Evolutionary conservation across 192 early-diverging fungal species (phyloP).

Genomic region (Coemansia sp.): DNA sequence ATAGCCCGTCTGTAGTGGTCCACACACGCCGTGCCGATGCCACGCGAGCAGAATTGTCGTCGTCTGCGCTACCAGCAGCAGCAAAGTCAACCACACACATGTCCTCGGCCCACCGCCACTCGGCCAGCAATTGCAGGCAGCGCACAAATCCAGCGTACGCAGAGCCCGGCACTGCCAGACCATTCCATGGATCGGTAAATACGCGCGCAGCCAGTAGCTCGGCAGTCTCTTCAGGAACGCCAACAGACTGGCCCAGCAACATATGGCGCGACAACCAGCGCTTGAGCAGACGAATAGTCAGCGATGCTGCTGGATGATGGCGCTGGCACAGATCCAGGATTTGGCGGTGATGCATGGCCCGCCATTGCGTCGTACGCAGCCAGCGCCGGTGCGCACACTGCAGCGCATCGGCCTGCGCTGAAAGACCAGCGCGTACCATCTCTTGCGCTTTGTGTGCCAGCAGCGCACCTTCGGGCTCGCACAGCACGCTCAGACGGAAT

Average conservation of each 20-base stretch:
- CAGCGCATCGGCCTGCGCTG: constrained; percentile 55
- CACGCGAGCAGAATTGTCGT: neutral
- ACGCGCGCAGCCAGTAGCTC: constrained; percentile 74
- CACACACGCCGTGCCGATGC: constrained; percentile 7
- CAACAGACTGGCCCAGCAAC: constrained; percentile 58
- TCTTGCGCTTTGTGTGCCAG: constrained; percentile 54
- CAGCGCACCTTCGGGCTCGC: constrained; percentile 68
- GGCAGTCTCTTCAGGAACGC: constrained; percentile 71
- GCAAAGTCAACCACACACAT: constrained; percentile 79
- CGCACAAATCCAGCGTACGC: constrained; percentile 77
- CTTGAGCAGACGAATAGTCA: constrained; percentile 84
- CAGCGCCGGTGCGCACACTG: constrained; percentile 31
- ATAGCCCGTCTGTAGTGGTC: constrained; percentile 18
- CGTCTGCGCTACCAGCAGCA: constrained; percentile 47
- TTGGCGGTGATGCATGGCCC: constrained; percentile 37
- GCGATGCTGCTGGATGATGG: constrained; percentile 67
- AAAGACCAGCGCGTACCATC: constrained; percentile 41
- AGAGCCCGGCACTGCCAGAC: constrained; percentile 61
- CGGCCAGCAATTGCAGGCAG: constrained; percentile 66
- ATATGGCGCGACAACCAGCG: constrained; percentile 86
- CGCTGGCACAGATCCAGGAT: constrained; percentile 76
- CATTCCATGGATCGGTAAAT: constrained; percentile 58
- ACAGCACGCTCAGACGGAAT: constrained; percentile 78
- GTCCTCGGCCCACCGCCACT: constrained; percentile 75
- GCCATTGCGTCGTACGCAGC: constrained; percentile 29